These are phyloP conservation scores for Tuber melanosporum DNA, from an alignment of 495 filamentous ascomycete genomes.

Conservation along the genomic window DNA sequence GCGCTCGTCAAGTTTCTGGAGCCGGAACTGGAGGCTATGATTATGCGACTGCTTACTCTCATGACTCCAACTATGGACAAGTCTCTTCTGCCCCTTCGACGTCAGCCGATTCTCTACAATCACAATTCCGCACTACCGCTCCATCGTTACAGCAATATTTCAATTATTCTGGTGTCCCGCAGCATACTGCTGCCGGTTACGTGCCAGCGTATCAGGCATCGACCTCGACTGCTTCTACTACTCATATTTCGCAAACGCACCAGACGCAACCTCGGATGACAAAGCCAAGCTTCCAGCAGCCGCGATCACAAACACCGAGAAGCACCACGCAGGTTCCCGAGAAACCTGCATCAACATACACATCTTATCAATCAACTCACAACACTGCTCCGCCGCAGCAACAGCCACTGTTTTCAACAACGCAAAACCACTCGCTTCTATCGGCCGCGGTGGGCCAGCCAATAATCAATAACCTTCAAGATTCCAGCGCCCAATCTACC, in stretches of 20 bases:
- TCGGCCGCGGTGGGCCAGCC: neutral
- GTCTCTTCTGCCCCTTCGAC: neutral
- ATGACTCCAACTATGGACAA: neutral
- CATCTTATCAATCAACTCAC: neutral
- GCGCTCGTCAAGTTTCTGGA: neutral
- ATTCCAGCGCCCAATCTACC: neutral
- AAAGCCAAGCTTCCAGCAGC: neutral
- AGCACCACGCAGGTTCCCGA: neutral
- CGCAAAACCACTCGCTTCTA: neutral
- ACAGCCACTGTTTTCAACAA: neutral
- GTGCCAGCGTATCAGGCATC: neutral
- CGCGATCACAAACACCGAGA: neutral
- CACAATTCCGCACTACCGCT: neutral
- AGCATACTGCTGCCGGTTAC: neutral
- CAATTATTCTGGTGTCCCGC: neutral
- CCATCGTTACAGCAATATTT: neutral
- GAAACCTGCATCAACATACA: neutral
- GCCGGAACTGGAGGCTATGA: neutral
- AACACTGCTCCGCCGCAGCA: neutral
- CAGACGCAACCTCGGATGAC: neutral
- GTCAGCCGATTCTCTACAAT: neutral
- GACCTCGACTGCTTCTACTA: neutral
- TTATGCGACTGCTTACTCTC: conserved; percentile 1
- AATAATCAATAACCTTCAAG: neutral
- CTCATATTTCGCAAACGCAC: neutral